Base-by-base conservation (phyloP, 805 yeast species). In the Candida taoyuanica region DNA sequence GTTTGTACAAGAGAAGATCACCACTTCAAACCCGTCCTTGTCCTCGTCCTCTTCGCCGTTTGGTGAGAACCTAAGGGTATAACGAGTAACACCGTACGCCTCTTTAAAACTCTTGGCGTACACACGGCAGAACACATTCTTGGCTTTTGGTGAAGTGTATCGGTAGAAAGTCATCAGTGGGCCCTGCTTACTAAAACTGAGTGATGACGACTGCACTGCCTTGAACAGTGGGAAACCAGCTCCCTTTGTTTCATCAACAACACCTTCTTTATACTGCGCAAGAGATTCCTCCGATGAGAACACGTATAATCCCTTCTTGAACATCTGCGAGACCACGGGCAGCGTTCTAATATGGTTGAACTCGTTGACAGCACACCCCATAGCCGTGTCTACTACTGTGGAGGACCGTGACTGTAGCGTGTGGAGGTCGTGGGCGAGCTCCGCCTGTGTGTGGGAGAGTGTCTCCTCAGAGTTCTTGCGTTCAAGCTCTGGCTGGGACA, bases 231-330 rank as follows among this genome's bases (percentile, higher is more conserved):
- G 71, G 20, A 60, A 37, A 0, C 67, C 70, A 7, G 43, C 24
- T 1, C 60, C 48, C 17, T 58, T 59, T 2, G 38, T 37, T 13
- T 54, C 58, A 23, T 54, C 55, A 19, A 62, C 52, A 28, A 53
- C 51, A 31, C 58, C 55, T 0, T 47, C 34, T 29, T 56, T 47
- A 37, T 48, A 66, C 9, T 33, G 25, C 8, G 46, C 33, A 14
- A 58, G 52, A 2, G 70, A 52, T 12, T 47, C 41, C 30, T 62
- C 63, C 24, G 66, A 61, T 3, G 70, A 62, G 45, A 65, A 65
- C n/a, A 62, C 56, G 37, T 47, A 62, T 30, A 62, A 45, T 1
- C 71, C 71, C 33, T 61, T 62, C 19, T 61, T 58, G 29, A 65
- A 48, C 15, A 63, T 23, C 4, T 59, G 46, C 2, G 66, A 56